phyloP scores from a whole-genome alignment of 2,329 filamentous ascomycete species.

The Berkeleyomyces rouxiae region DNA sequence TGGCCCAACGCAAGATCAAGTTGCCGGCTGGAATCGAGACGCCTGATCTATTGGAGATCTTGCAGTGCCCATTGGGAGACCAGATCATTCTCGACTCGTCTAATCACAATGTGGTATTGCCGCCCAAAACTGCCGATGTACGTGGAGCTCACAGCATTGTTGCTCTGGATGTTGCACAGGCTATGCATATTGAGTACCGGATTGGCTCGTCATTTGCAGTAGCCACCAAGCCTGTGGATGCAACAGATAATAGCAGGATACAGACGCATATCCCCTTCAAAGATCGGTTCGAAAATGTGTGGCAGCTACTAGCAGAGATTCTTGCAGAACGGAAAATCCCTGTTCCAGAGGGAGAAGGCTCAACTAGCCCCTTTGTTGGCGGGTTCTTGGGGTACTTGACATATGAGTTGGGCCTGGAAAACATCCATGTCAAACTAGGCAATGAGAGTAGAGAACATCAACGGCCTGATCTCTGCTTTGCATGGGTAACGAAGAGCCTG shows the following conservation, averaged over 20 bases:
- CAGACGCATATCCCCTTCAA: slow-evolving; percentile 20
- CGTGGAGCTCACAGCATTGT: slow-evolving; percentile 58
- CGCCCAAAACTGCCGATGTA: slow-evolving; percentile 26
- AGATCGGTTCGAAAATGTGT: slow-evolving; percentile 23
- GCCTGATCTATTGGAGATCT: slow-evolving; percentile 36
- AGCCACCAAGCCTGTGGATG: neutral
- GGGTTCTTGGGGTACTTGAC: slow-evolving; percentile 74
- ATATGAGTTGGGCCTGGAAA: slow-evolving; percentile 63
- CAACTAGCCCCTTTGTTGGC: slow-evolving; percentile 47
- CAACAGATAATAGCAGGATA: neutral
- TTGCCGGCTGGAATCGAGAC: slow-evolving; percentile 19
- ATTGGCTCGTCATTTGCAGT: slow-evolving; percentile 28
- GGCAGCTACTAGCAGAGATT: slow-evolving; percentile 35
- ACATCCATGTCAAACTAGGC: slow-evolving; percentile 30
- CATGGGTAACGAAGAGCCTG: slow-evolving; percentile 61
- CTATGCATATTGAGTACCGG: slow-evolving; percentile 40
- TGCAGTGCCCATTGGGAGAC: slow-evolving; percentile 25
- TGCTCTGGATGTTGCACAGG: slow-evolving; percentile 43
- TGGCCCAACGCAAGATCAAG: neutral
- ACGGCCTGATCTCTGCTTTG: slow-evolving; percentile 55
- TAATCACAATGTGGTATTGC: slow-evolving; percentile 24
- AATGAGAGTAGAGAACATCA: slow-evolving; percentile 21
- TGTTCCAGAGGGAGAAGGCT: slow-evolving; percentile 14
- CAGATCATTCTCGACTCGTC: slow-evolving; percentile 44
- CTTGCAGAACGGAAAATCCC: slow-evolving; percentile 20